Percentiles rank a stretch among this genome's conserved stretches.
Evolutionary conservation across 1,284 basidiomycete species (phyloP).

Genomic region (Retiboletus flavoniger): DNA sequence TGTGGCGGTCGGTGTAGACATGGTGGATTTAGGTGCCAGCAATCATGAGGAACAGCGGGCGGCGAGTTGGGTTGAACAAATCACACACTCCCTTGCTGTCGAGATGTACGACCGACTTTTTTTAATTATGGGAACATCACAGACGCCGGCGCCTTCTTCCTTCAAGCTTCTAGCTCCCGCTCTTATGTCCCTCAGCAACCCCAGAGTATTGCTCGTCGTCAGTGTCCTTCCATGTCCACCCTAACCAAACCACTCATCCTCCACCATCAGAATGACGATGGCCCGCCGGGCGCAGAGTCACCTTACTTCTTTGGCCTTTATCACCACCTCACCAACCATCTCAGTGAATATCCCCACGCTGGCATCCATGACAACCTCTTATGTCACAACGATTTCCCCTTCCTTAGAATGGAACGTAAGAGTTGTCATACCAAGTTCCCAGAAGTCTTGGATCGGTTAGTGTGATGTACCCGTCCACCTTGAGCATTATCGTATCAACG

Average conservation of each 20-base stretch:
- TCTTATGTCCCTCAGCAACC: slow-evolving; percentile 23
- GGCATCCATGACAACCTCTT: slow-evolving; percentile 9
- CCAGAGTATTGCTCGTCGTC: slow-evolving; percentile 60
- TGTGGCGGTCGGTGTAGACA: slow-evolving; percentile 20
- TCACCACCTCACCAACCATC: slow-evolving; percentile 57
- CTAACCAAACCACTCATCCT: slow-evolving; percentile 4
- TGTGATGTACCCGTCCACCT: neutral
- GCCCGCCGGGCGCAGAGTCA: slow-evolving; percentile 75
- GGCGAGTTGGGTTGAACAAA: slow-evolving; percentile 6
- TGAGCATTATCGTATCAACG: slow-evolving; percentile 3
- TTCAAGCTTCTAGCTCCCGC: neutral
- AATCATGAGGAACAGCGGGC: slow-evolving; percentile 19
- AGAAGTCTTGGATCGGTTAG: slow-evolving; percentile 88
- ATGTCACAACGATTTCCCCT: slow-evolving; percentile 5
- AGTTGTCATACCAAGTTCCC: slow-evolving; percentile 84
- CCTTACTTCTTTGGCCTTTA: slow-evolving; percentile 85
- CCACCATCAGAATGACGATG: slow-evolving; percentile 75
- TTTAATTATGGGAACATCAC: slow-evolving; percentile 27
- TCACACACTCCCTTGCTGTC: slow-evolving; percentile 1
- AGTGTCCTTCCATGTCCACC: slow-evolving; percentile 21
- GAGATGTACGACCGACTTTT: slow-evolving; percentile 6
- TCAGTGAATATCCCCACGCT: slow-evolving; percentile 47
- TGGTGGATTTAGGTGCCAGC: slow-evolving; percentile 14
- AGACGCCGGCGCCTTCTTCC: slow-evolving; percentile 13
- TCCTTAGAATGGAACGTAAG: slow-evolving; percentile 77